A percentile compares a stretch with the other conserved stretches of the same genome.
phyloP scores from a whole-genome alignment of 768 basidiomycete genomes.

The Boletus rubescentipes region DNA sequence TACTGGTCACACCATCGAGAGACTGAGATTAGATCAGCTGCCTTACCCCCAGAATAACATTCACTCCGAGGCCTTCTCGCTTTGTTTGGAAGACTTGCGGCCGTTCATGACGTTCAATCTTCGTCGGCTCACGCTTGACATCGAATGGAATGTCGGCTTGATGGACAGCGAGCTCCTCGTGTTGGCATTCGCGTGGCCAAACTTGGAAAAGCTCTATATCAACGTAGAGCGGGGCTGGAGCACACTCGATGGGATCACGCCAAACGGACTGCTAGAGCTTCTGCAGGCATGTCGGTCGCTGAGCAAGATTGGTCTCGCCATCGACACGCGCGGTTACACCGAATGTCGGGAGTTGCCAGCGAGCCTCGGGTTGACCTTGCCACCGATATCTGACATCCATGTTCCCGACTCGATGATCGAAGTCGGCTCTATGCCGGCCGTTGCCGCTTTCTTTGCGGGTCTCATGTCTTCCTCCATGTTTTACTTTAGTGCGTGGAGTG shows the following conservation, averaged over 20 bases:
- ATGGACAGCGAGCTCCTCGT: not conserved
- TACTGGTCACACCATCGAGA: not conserved
- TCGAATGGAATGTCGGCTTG: not conserved
- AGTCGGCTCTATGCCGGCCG: not conserved
- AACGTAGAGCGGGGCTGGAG: not conserved
- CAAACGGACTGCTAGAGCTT: not conserved
- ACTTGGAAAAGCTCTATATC: not conserved
- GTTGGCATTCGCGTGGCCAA: not conserved
- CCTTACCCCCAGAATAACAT: not conserved
- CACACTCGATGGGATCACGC: not conserved
- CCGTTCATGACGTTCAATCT: too few relatives aligned
- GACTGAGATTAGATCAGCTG: rapidly evolving
- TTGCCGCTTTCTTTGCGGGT: not conserved
- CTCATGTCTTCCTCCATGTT: not conserved
- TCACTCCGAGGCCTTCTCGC: not conserved
- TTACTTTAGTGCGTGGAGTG: not conserved
- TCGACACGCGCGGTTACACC: not conserved
- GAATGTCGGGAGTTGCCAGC: too few relatives aligned
- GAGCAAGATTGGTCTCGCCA: not conserved
- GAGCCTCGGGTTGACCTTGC: not conserved
- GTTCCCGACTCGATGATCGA: not conserved
- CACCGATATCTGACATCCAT: not conserved
- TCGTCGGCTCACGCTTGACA: too few relatives aligned
- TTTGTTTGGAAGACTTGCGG: too few relatives aligned
- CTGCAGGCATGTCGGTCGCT: not conserved